A percentile compares a stretch with the other conserved stretches of the same genome.
These are phyloP conservation scores for Neurospora tetrasperma DNA, from an alignment of 495 filamentous ascomycete genomes.

Conservation along the genomic window DNA sequence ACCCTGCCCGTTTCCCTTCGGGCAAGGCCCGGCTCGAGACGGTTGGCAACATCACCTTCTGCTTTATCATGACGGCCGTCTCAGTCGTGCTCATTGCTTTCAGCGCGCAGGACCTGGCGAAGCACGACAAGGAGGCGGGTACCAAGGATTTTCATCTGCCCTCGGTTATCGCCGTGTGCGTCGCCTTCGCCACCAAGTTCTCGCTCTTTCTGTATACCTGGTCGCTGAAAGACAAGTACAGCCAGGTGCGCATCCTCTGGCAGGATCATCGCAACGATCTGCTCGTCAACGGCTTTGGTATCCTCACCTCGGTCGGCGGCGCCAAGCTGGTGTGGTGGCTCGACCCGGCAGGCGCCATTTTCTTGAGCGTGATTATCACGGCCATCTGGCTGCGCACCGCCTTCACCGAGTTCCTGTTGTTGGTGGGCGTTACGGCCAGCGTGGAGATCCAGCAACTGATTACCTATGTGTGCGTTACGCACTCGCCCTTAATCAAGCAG, in stretches of 20 bases:
- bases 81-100: conserved; percentile 87
- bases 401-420: conserved; percentile 78
- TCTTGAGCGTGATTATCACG: conserved; percentile 67
- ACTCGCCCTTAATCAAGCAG: conserved; percentile 63
- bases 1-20: conserved; percentile 80
- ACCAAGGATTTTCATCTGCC: conserved; percentile 65
- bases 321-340: conserved; percentile 89
- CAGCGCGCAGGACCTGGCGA: conserved; percentile 56
- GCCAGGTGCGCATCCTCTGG: conserved; percentile 87
- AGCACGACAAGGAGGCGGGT: conserved; percentile 28
- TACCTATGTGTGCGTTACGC: conserved; percentile 94
- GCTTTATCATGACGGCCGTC: conserved; percentile 90
- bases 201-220: conserved; percentile 85
- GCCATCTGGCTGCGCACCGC: conserved; percentile 75
- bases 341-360: conserved; percentile 83
- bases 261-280: conserved; percentile 84
- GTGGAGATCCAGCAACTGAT: conserved; percentile 85
- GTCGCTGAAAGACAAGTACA: conserved; percentile 75
- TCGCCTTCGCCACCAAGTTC: conserved; percentile 80
- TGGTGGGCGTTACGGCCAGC: conserved; percentile 80
- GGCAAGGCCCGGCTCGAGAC: conserved; percentile 95
- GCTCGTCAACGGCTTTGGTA: conserved; percentile 83
- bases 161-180: conserved; percentile 75
- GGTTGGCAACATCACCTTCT: conserved; percentile 93
- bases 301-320: conserved; percentile 79